These are phyloP conservation scores for Kregervanrija fluxuum DNA, from an alignment of 805 yeast species.

Conservation along the genomic window DNA sequence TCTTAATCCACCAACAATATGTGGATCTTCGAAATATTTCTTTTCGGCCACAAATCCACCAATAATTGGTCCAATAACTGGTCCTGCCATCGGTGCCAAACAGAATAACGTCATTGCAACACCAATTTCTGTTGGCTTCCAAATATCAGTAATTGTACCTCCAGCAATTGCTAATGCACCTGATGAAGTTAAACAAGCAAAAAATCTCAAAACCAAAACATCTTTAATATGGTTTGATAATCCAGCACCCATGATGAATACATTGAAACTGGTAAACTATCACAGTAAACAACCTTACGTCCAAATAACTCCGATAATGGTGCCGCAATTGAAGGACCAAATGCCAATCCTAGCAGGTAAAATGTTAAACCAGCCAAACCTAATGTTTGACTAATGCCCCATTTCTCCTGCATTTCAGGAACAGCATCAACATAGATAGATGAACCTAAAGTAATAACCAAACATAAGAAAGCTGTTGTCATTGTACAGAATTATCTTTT, in stretches of 20 bases:
- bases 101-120: constrained; percentile 75
- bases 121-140: constrained; percentile 59
- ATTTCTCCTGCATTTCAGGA: constrained; percentile 39
- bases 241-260: constrained; percentile 68
- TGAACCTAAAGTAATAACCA: constrained; percentile 69
- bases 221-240: constrained; percentile 52
- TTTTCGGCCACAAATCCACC: constrained; percentile 62
- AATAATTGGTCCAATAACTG: constrained; percentile 67
- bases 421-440: constrained; percentile 65
- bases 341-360: constrained; percentile 62
- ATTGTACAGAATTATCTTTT: constrained; percentile 61
- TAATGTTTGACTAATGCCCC: constrained; percentile 52
- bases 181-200: constrained; percentile 69
- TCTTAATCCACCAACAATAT: constrained; percentile 44
- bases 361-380: constrained; percentile 64
- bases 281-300: constrained; percentile 51
- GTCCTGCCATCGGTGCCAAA: constrained; percentile 75
- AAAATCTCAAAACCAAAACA: constrained; percentile 61
- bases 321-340: constrained; percentile 65
- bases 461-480: constrained; percentile 57
- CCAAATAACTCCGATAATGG: constrained; percentile 69
- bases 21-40: constrained; percentile 23
- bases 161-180: constrained; percentile 83
- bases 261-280: constrained; percentile 60
- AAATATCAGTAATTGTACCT: constrained; percentile 75